A percentile compares a stretch with the other conserved stretches of the same genome.
These are phyloP conservation scores for Zalerion maritima DNA, from an alignment of 495 filamentous ascomycete species.

Conservation along the genomic window DNA sequence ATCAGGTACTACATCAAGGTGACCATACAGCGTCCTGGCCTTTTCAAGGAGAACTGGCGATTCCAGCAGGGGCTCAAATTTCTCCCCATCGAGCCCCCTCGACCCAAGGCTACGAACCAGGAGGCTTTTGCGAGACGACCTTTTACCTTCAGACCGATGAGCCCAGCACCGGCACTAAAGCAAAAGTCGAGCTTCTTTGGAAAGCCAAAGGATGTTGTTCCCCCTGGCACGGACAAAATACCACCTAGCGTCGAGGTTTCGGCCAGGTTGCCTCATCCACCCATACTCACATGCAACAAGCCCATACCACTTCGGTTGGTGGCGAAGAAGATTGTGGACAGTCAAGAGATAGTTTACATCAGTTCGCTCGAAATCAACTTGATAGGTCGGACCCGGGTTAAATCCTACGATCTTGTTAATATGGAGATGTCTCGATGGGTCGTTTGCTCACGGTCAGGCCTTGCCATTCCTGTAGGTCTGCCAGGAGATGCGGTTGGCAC, in stretches of 20 bases:
- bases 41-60: constrained; percentile 78
- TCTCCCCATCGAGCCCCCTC: constrained; percentile 80
- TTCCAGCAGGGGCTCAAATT: constrained; percentile 54
- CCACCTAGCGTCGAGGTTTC: constrained; percentile 47
- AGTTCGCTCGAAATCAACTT: constrained; percentile 68
- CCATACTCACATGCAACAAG: constrained; percentile 79
- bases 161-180: constrained; percentile 13
- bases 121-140: constrained; percentile 75
- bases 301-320: constrained; percentile 70
- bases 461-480: constrained; percentile 43
- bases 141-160: constrained; percentile 50
- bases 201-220: constrained; percentile 3
- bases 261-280: constrained; percentile 70
- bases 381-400: constrained; percentile 60
- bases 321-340: constrained; percentile 54
- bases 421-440: constrained; percentile 55
- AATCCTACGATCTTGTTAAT: constrained; percentile 54
- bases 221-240: constrained; percentile 4
- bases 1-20: constrained; percentile 89
- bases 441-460: constrained; percentile 49
- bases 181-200: constrained; percentile 42
- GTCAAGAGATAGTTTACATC: constrained; percentile 50
- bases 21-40: constrained; percentile 65
- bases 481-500: constrained; percentile 43
- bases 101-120: constrained; percentile 46